These are phyloP conservation scores for Luffa aegyptiaca DNA, from an alignment of 306 rosid genomes.

Conservation along the genomic window DNA sequence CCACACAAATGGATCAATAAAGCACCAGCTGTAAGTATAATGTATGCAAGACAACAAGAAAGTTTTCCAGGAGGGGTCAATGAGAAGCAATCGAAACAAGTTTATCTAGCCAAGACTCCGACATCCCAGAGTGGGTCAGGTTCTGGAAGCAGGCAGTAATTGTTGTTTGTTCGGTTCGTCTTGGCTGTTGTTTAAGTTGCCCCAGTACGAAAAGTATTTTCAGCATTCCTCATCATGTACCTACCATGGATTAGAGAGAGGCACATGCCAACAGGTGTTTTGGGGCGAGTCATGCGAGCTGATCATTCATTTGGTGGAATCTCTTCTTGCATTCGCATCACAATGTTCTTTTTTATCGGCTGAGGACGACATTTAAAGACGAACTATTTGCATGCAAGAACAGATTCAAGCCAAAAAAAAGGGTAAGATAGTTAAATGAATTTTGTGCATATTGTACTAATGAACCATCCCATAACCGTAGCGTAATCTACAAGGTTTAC, in stretches of 20 bases:
- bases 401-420: neutral
- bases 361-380: neutral
- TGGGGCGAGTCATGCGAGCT: neutral
- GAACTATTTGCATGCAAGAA: neutral
- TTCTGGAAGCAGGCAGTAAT: constrained; percentile 27
- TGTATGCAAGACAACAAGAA: constrained; percentile 45
- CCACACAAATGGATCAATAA: constrained; percentile 79
- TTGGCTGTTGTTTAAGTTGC: neutral
- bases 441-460: constrained; percentile 4
- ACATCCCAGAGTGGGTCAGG: constrained; percentile 36
- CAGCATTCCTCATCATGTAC: neutral
- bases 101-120: constrained; percentile 52
- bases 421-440: neutral
- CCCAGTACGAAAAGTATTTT: neutral
- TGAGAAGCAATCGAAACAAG: constrained; percentile 52
- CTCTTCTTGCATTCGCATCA: neutral
- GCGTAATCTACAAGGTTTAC: neutral
- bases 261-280: neutral
- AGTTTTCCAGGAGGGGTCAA: constrained; percentile 31
- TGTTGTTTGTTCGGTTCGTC: constrained; percentile 17
- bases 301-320: neutral
- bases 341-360: neutral
- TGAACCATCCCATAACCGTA: neutral
- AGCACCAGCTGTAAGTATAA: constrained; percentile 35
- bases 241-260: neutral